Evolutionary conservation across 1,284 basidiomycete genomes (phyloP).

Genomic region (Rhodotorula sp.): DNA sequence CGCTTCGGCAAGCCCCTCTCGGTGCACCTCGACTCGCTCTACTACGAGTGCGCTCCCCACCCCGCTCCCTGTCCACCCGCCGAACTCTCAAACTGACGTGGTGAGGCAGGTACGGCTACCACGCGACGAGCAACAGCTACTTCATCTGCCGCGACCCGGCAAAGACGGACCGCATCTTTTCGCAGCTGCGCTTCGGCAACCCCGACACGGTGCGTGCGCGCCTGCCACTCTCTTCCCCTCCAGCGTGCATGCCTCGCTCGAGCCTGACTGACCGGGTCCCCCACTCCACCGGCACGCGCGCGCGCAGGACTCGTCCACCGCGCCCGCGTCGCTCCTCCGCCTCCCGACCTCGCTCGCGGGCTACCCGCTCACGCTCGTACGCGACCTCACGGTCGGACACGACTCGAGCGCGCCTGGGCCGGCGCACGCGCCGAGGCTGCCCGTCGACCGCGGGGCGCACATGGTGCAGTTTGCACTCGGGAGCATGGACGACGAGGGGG

Average conservation of each 20-base stretch:
- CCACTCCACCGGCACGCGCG: background rate
- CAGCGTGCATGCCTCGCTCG: background rate
- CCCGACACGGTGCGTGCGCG: constrained; percentile 5
- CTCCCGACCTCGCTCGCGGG: constrained; percentile 61
- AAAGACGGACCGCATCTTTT: constrained; percentile 68
- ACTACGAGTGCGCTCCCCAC: constrained; percentile 58
- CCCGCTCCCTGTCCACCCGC: background rate
- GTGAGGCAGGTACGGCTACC: constrained; percentile 46
- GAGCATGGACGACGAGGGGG: background rate
- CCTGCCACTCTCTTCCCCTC: background rate
- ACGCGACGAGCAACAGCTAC: constrained; percentile 68
- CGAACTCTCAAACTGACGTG: background rate
- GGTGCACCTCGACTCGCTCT: constrained; percentile 64
- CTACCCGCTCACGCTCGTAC: constrained; percentile 62
- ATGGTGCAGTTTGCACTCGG: constrained; percentile 69
- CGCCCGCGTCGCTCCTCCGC: constrained; percentile 46
- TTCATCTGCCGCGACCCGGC: constrained; percentile 68
- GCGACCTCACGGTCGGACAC: constrained; percentile 66
- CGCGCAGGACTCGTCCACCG: background rate
- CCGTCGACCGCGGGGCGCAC: constrained; percentile 69
- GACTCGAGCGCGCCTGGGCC: constrained; percentile 66
- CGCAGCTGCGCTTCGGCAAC: constrained; percentile 57
- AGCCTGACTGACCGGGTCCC: too few relatives aligned
- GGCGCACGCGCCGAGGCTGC: constrained; percentile 61
- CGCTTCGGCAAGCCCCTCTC: constrained; percentile 60